Evolutionary conservation across 2,329 filamentous ascomycete genomes (phyloP).

Genomic region (Rhinocladiella similis): DNA sequence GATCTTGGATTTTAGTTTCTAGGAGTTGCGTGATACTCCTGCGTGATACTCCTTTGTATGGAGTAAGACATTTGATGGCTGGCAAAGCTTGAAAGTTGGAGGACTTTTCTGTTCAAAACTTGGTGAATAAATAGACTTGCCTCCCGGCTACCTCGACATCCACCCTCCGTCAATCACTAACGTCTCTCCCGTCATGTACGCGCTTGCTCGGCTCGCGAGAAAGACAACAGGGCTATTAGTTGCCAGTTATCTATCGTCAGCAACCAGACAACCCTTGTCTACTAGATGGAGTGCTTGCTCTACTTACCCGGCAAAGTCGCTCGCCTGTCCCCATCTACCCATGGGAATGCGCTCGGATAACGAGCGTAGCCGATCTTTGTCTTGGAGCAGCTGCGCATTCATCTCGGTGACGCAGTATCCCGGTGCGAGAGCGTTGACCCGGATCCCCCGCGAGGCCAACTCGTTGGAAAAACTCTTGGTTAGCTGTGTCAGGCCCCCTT

Average conservation of each 20-base stretch:
- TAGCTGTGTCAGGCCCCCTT: constrained; percentile 79
- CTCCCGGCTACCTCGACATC: constrained; percentile 14
- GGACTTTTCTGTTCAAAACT: too few species aligned
- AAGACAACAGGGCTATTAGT: neutral
- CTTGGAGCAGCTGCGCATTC: constrained; percentile 7
- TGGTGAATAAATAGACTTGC: too few species aligned
- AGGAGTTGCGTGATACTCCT: too few species aligned
- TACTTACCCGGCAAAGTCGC: constrained; percentile 15
- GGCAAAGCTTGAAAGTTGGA: too few species aligned
- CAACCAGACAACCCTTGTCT: constrained; percentile 4
- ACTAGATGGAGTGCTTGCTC: neutral
- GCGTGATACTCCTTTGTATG: too few species aligned
- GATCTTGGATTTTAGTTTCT: too few species aligned
- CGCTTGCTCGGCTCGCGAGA: constrained; percentile 14
- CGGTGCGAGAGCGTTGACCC: constrained; percentile 82
- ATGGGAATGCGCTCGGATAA: constrained; percentile 11
- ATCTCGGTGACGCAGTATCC: constrained; percentile 45
- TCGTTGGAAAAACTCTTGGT: constrained; percentile 84
- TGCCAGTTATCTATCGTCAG: too few species aligned
- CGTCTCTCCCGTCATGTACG: constrained; percentile 19
- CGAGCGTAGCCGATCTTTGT: neutral
- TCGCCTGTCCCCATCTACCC: constrained; percentile 21
- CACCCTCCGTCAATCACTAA: constrained; percentile 18
- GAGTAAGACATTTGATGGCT: too few species aligned
- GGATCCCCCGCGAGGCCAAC: constrained; percentile 74